Conservation (phyloP, 345 rosid species). For the Gynandropsis gynandra region DNA sequence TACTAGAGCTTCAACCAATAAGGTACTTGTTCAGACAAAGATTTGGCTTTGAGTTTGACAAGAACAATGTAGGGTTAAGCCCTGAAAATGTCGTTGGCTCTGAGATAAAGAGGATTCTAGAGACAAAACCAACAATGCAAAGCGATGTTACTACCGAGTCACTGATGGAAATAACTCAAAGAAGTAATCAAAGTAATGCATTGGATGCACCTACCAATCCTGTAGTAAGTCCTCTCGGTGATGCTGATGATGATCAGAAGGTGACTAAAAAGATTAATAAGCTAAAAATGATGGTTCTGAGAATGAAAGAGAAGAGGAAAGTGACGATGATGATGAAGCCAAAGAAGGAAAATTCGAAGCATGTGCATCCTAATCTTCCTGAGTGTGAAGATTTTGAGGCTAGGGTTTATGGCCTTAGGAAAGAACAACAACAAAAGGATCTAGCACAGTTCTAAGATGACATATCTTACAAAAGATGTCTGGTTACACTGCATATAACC, state of each 20-base stretch:
- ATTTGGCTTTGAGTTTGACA: conserved; percentile 29
- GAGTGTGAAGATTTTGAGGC: too few relatives aligned
- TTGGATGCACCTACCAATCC: too few relatives aligned
- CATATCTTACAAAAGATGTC: too few relatives aligned
- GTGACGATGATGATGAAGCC: background rate
- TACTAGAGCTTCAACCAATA: conserved; percentile 25
- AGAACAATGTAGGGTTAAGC: conserved; percentile 22
- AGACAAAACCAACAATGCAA: background rate
- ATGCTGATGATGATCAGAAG: background rate
- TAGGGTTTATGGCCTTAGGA: too few relatives aligned
- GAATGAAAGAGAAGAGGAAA: background rate
- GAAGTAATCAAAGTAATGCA: conserved; percentile 3
- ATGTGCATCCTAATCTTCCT: conserved; percentile 6
- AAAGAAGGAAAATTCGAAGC: conserved; percentile 1
- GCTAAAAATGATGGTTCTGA: background rate
- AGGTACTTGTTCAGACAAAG: conserved; percentile 24
- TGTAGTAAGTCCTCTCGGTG: background rate
- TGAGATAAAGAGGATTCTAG: conserved; percentile 20
- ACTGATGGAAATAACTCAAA: background rate
- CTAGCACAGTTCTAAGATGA: too few relatives aligned
- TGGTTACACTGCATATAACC: too few relatives aligned
- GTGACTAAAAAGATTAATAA: background rate
- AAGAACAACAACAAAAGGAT: too few relatives aligned
- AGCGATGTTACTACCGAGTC: conserved; percentile 9
- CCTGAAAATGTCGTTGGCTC: conserved; percentile 21